Evolutionary conservation across 2,329 filamentous ascomycete genomes (phyloP), one percentile per base, ranked within the genome.

Genomic region (Verticillium isaacii): DNA sequence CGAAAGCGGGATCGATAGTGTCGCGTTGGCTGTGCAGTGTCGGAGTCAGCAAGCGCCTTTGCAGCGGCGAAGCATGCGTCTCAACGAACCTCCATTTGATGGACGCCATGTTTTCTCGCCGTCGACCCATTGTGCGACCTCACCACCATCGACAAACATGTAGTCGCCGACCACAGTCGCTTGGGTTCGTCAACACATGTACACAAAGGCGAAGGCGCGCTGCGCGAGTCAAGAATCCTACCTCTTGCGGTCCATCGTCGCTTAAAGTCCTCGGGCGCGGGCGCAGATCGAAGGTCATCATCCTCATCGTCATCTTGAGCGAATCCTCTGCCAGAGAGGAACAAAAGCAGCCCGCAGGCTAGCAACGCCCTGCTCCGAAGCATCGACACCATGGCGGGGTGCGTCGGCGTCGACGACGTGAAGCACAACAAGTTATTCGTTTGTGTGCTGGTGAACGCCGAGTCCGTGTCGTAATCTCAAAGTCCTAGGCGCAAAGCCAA

Each of bases 141-240:
- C 69, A n/a, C 76, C 76, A 55, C 75, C 75, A 60, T 78, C 74
- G 56, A 77, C 71, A 59, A 76, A 78, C 41, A 74, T 63, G 56
- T 74, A 74, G 60, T 76, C 70, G 11, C 73, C 73, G 14, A 77
- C 60, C n/a, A 73, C 69, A 3, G 61, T 63, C 2, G 60, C 66
- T 68, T 32, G 14, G 7, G 8, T 12, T 5, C 19, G 45, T 52
- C 19, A 56, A 6, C 15, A 17, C 54, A 56, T 34, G 52, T 32
- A 32, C 14, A 11, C 8, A 5, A 17, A 50, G 19, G 11, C 23
- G 29, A 32, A 29, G 52, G 25, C 23, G 25, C 23, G 19, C 15
- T 56, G 54, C 52, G 45, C 11, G 17, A 11, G 9, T 2, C 14
- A 41, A 15, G 37, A n/a, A 5, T 23, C 19, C 45, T 52, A 52